Base-by-base conservation (phyloP, 306 rosid genomes). In the Lathyrus tuberosus region DNA sequence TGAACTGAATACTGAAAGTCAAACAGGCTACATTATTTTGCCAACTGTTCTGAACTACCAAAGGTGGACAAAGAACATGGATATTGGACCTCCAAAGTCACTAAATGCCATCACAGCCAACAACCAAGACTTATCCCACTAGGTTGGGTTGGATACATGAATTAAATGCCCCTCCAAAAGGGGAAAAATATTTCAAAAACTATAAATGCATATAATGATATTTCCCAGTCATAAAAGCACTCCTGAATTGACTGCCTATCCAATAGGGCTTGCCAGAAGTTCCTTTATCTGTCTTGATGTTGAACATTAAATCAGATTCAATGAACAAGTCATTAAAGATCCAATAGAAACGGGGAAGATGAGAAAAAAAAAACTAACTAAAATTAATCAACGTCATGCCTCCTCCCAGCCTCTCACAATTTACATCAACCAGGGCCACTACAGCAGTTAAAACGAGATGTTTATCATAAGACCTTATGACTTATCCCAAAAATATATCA, bases 261-360 rank as follows among this genome's bases (percentile, higher is more conserved):
- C 63, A 22, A 51, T 66, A 58, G 51, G n/a, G 12, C 51, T 18
- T 54, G 63, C 51, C 51, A 35, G 52, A 16, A 52, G 54, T 43
- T 53, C 44, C 40, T 77, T 48, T 42, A 52, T 40, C 14, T 26
- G 14, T 26, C 76, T 69, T 41, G 22, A 52, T 35, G 16, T 49
- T 60, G 35, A 49, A 24, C 22, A 70, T 52, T 77, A 67, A 48
- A 43, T 70, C 43, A 63, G 38, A 41, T 60, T 22, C 28, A 49
- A 41, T 28, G 48, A n/a, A 64, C 66, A 51, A 28, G 11, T 35
- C 60, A 76, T 54, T 62, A 43, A 71, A 51, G 22, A 76, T 47
- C 47, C 42, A 38, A 46, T 9, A 33, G 24, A 67, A 76, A 67
- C 10, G 18, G 16, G 73, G 61, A 52, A 62, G 31, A 33, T 24